Evolutionary conservation across 1,284 basidiomycete species (phyloP).

Genomic region (Bjerkandera adusta): DNA sequence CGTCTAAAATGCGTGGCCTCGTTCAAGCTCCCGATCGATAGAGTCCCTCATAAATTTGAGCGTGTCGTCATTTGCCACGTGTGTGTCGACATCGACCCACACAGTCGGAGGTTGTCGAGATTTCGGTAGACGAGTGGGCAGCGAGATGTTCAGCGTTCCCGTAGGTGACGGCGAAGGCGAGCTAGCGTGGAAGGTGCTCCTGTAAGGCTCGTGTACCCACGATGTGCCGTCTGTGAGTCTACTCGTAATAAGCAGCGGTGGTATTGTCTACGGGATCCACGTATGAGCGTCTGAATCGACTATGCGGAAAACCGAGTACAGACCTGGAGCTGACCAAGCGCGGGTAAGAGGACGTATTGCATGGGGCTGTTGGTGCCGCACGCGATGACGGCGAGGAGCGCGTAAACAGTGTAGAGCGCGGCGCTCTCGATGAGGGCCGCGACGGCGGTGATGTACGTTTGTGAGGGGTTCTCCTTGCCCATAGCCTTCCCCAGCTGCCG

Average conservation of each 20-base stretch:
- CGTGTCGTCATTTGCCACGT: no score
- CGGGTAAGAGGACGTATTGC: slow-evolving; percentile 33
- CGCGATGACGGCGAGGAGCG: slow-evolving; percentile 29
- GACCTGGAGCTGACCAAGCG: slow-evolving; percentile 38
- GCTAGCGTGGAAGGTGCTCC: slow-evolving; percentile 22
- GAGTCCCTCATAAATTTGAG: no score
- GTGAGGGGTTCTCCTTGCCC: background rate
- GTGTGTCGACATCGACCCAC: no score
- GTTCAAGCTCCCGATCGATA: no score
- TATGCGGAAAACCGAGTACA: slow-evolving; percentile 3
- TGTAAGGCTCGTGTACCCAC: slow-evolving; percentile 38
- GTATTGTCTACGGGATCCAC: slow-evolving; percentile 24
- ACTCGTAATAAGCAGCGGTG: slow-evolving; percentile 33
- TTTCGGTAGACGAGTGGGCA: no score
- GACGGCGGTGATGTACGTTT: slow-evolving; percentile 22
- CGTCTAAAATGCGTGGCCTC: no score
- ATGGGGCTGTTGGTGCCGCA: slow-evolving; percentile 28
- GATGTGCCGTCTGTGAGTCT: slow-evolving; percentile 40
- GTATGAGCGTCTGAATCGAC: background rate
- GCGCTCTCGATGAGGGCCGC: slow-evolving; percentile 30
- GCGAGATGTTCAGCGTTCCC: no score
- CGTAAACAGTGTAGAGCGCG: slow-evolving; percentile 27
- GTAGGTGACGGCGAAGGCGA: no score
- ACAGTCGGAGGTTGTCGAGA: no score
- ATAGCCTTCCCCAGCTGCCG: slow-evolving; percentile 5